Evolutionary conservation across 345 rosid genomes (phyloP).

Genomic region (Turnera subulata): DNA sequence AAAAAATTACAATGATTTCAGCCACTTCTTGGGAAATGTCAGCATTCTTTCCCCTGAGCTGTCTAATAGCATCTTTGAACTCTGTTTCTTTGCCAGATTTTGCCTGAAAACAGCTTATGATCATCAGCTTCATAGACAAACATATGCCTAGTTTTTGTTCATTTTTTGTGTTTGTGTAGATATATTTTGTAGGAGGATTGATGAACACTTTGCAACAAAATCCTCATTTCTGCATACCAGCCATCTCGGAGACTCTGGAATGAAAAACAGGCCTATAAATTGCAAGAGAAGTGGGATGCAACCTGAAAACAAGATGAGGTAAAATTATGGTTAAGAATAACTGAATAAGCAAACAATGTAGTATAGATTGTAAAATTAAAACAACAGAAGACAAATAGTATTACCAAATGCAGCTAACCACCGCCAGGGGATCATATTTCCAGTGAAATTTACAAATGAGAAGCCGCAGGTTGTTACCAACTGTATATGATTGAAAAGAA

Average conservation of each 20-base stretch:
- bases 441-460: constrained; percentile 1
- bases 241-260: constrained; percentile 56
- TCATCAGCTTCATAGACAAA: too few relatives aligned
- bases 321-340: not conserved
- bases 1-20: constrained; percentile 33
- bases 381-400: not conserved
- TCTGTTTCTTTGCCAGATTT: constrained; percentile 35
- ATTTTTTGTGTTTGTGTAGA: too few relatives aligned
- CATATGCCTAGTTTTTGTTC: too few relatives aligned
- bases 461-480: too few relatives aligned
- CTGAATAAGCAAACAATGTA: not conserved
- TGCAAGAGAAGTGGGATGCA: constrained; percentile 31
- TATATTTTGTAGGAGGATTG: too few relatives aligned
- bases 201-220: too few relatives aligned
- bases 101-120: constrained; percentile 25
- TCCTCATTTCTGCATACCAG: constrained; percentile 20
- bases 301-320: constrained; percentile 22
- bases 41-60: constrained; percentile 36
- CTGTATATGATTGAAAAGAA: too few relatives aligned
- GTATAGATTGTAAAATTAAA: not conserved
- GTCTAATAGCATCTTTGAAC: constrained; percentile 36
- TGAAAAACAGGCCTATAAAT: constrained; percentile 31
- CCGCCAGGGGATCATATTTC: constrained; percentile 33
- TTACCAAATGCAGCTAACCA: constrained; percentile 24
- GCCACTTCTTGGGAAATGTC: constrained; percentile 47